A percentile compares a stretch with the other conserved stretches of the same genome.
These are phyloP conservation scores for Pterocarpus macrocarpus DNA, from an alignment of 306 rosid genomes.

Conservation along the genomic window DNA sequence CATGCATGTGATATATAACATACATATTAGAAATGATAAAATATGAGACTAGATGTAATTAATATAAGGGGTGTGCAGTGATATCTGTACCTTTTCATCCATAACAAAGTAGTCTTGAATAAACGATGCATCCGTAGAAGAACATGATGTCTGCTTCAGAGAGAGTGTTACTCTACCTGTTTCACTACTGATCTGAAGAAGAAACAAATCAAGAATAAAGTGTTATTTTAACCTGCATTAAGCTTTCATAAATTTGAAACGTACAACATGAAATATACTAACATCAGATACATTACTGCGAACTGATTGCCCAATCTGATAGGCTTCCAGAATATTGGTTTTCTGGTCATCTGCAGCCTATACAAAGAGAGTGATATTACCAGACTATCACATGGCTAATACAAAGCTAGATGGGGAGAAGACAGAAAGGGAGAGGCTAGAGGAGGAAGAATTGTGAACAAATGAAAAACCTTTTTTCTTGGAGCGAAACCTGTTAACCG, in stretches of 20 bases:
- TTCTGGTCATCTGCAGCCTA: constrained; percentile 81
- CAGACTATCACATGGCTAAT: constrained; percentile 6
- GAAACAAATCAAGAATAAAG: background rate
- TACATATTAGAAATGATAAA: constrained; percentile 19
- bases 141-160: constrained; percentile 79
- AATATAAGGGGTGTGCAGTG: background rate
- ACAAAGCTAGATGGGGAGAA: background rate
- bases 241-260: constrained; percentile 27
- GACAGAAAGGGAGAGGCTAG: background rate
- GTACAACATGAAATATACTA: constrained; percentile 53
- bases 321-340: constrained; percentile 72
- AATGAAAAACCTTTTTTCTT: constrained; percentile 68
- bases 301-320: constrained; percentile 92
- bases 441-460: background rate
- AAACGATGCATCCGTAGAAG: constrained; percentile 87
- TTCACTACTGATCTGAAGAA: constrained; percentile 67
- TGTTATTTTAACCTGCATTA: constrained; percentile 16
- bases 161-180: constrained; percentile 77
- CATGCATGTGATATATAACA: background rate
- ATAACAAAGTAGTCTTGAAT: constrained; percentile 75
- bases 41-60: background rate
- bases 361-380: constrained; percentile 41
- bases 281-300: constrained; percentile 79
- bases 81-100: constrained; percentile 77
- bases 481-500: constrained; percentile 93